Percentiles rank a stretch among this genome's conserved stretches.
These are phyloP conservation scores for Beta macrorhiza DNA, from an alignment of 179 eudicot species.

Conservation along the genomic window DNA sequence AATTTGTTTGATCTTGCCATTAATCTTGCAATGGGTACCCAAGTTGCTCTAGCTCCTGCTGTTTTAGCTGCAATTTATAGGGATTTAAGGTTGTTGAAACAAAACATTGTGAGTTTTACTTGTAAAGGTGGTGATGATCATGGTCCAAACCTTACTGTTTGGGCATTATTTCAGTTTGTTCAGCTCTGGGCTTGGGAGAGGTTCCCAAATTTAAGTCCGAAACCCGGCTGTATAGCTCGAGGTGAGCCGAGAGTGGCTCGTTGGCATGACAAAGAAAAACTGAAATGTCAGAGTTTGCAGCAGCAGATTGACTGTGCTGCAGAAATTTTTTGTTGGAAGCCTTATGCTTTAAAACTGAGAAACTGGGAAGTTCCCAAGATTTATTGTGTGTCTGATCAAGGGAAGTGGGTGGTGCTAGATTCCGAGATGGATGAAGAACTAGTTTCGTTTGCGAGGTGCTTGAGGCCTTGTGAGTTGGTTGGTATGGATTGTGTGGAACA, in stretches of 20 bases:
- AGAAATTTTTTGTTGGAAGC: background rate
- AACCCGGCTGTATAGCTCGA: background rate
- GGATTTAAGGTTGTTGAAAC: slow-evolving; percentile 39
- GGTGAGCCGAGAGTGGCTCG: background rate
- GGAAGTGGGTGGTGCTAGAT: background rate
- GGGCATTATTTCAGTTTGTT: slow-evolving; percentile 32
- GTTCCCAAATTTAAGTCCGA: slow-evolving; percentile 32
- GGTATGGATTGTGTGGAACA: background rate
- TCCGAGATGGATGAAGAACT: background rate
- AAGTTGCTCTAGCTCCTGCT: slow-evolving; percentile 39
- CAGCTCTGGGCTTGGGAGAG: slow-evolving; percentile 57
- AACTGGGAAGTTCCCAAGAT: background rate
- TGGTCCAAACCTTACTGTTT: slow-evolving; percentile 2
- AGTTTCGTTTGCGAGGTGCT: background rate
- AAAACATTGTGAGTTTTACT: slow-evolving; percentile 10
- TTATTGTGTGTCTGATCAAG: background rate
- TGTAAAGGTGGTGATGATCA: background rate
- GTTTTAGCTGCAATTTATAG: slow-evolving; percentile 33
- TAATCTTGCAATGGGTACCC: slow-evolving; percentile 38
- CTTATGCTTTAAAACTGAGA: background rate
- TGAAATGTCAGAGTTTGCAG: background rate
- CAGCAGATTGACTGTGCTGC: background rate
- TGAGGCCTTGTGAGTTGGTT: background rate
- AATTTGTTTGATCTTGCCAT: slow-evolving; percentile 38
- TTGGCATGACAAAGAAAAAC: background rate